Base-by-base conservation (phyloP, 108 stramenopile species). In the Poteriospumella lacustris region DNA sequence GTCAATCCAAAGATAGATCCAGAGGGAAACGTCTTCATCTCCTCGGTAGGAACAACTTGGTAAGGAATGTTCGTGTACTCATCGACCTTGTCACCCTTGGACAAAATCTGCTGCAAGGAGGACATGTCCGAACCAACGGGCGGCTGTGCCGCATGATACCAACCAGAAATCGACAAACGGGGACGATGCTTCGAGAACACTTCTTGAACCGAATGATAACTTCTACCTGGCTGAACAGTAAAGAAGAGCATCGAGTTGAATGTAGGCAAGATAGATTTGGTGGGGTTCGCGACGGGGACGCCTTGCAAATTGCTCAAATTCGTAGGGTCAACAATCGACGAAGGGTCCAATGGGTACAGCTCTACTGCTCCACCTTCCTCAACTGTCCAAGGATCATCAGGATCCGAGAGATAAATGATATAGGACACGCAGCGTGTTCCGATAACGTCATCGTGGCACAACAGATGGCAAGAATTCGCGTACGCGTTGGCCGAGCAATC, bases 391-490 rank as follows among this genome's bases (percentile, higher is more conserved):
- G 89, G 90, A 73, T 85, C 89, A n/a, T 89, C 91, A 5, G 89
- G 76, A 83, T 91, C 91, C 2, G 94, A 93, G 76, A 97, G 85
- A 68, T 97, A 97, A 0, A 97, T 86, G 43, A 97, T 95, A 80
- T 90, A 97, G 1, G 91, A 91, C 12, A 97, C 85, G 72, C 91
- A 88, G 38, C 96, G 78, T 0, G 92, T 95, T 0, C 93, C 93
- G 79, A 97, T 97, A 43, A 96, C 95, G 82, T 97, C 96, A 75
- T 97, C 96, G 81, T 97, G 96, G 82, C 95, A 96, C 0, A 97
- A 85, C 59, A 97, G 85, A 82, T 97, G 96, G 81, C 96, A 95
- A 0, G 94, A 93, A 43, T 88, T 88, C 0, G 92, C 87, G 78
- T 96, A 95, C 68, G 93, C 92, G 78, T 97, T 97, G 76, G 90